Evolutionary conservation across 2,329 filamentous ascomycete genomes (phyloP), one percentile per base, ranked within the genome.

Genomic region (Phaeoacremonium minimum): DNA sequence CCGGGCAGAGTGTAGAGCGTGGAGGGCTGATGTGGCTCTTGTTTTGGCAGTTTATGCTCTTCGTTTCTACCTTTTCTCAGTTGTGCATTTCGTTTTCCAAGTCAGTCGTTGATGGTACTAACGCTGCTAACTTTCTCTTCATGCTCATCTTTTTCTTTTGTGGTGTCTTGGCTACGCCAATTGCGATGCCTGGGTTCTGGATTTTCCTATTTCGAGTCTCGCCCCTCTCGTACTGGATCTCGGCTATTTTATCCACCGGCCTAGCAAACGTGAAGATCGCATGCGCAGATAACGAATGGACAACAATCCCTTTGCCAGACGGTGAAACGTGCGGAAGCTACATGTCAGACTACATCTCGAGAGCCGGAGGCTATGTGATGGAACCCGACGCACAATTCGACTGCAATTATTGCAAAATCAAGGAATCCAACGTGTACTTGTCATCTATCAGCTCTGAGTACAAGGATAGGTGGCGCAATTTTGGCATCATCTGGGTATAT

Each of bases 161-260:
- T 51, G 72, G 83, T 70, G 83, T 93, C 33, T 73, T 94, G 43
- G 80, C 80, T 18, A 65, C 67, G 6, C 82, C 83, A 0, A 58
- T 63, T 3, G 58, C 63, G 3, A 72, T 91, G 20, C 85, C 86
- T 0, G 66, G 75, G 6, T 89, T 90, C 71, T 91, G 86, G 85
- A 80, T 83, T 48, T 88, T 88, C 68, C 86, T 89, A 81, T 91
- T 91, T 60, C 77, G 84, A 32, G 64, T 89, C 33, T 88, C 83
- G 1, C 88, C 89, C 0, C 85, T 95, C 49, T 90, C 85, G 0
- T 95, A 95, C 56, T 66, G 91, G 13, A 77, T 91, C 18, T 73
- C 75, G 8, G 85, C 81, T 15, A 80, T 95, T 64, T 58, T 91
- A 0, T 73, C 82, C 0, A 76, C 75, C 1, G 86, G 77, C 4